These are phyloP conservation scores for Fraxinus latifolia DNA, from an alignment of 305 asterid genomes.

Conservation along the genomic window DNA sequence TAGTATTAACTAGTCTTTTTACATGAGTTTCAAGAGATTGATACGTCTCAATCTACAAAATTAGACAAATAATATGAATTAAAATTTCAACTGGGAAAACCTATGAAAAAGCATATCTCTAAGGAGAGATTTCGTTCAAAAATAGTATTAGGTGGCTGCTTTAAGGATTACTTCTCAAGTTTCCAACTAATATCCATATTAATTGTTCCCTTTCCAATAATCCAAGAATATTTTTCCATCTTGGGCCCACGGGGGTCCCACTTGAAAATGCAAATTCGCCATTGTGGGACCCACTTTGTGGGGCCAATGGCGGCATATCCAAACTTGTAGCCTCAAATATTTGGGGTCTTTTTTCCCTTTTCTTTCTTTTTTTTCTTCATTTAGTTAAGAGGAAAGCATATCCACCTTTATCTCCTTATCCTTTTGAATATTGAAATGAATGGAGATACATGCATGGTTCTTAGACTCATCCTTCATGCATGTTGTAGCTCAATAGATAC, in stretches of 20 bases:
- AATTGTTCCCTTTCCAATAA: background rate
- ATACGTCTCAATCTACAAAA: background rate
- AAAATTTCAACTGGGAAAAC: background rate
- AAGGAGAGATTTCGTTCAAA: background rate
- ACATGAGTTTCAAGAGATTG: background rate
- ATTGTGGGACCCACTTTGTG: slow-evolving; percentile 20
- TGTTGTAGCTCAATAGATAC: background rate
- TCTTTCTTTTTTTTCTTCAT: background rate
- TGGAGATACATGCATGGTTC: background rate
- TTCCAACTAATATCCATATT: background rate
- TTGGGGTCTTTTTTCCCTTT: background rate
- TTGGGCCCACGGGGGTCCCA: slow-evolving; percentile 12
- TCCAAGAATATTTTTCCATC: background rate
- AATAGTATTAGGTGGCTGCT: background rate
- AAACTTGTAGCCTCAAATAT: background rate
- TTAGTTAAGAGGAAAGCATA: background rate
- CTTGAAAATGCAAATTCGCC: slow-evolving; percentile 14
- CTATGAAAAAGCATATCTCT: background rate
- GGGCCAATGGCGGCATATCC: slow-evolving; percentile 8
- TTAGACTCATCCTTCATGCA: background rate
- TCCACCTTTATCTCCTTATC: background rate
- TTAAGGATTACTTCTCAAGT: background rate
- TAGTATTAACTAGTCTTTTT: background rate
- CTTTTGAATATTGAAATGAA: background rate
- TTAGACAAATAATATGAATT: background rate